Base-by-base conservation (phyloP, 208 protist genomes). In the Trypanosoma theileri region DNA sequence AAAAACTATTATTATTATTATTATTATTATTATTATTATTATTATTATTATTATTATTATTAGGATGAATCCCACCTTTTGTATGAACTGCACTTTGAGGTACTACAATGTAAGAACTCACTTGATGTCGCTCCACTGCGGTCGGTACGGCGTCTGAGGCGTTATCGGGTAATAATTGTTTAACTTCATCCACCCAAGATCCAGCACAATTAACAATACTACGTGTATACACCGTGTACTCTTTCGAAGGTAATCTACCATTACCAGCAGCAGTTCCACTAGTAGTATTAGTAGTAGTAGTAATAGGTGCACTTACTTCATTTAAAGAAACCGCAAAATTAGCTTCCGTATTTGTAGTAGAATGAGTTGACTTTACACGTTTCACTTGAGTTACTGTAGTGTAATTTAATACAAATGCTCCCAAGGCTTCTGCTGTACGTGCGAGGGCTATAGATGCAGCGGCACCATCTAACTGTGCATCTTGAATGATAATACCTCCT, bases 121-220 rank as follows among this genome's bases (percentile, higher is more conserved):
- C 65, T 52, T 79, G 66, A 60, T 82, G 79, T 2, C 79, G 68
- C 12, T 71, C 77, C 21, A 83, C 71, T 0, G 73, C 81, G 12
- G 46, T 14, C 1, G 84, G 85, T 4, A 80, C 64, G 4, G 57
- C 50, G 44, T 80, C 74, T 26, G 42, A 35, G 1, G 73, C 56
- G 57, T 82, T 91, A 46, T 53, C 61, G 17, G 80, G 75, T 26
- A 84, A 68, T 57, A 86, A 63, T 21, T 63, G 52, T 46, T 75
- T 79, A 19, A 93, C 84, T 19, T 80, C 67, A 60, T 93, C 87
- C 0, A 67, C 85, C 78, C 80, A 79, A 55, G 77, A 71, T 17
- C 88, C 90, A 0, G 77, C 52, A 73, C 90, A 95, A 74, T 91
- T 93, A 8, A 92, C 65, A 4, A 95, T 77, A 58, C 71, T 71